Base-by-base conservation (phyloP, 2,329 filamentous ascomycete species). In the Microsporum ferrugineum region DNA sequence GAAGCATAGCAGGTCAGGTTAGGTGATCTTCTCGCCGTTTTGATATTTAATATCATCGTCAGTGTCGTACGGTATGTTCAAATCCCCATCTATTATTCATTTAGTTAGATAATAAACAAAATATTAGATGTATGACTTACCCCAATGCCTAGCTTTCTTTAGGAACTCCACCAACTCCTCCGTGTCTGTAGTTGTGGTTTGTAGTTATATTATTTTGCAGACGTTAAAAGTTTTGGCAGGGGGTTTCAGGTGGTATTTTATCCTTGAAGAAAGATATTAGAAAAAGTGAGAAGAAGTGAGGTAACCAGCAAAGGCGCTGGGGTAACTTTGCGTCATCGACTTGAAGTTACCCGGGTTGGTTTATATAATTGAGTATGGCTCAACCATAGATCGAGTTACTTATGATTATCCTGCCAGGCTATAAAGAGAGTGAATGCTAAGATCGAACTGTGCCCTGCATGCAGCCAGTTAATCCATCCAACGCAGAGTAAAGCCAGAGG, bases 31-130 rank as follows among this genome's bases (percentile, higher is more conserved):
- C 29, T 51, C 80, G 57, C 56, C 57, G 36, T 53, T 61, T 33
- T 60, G 45, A 33, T 61, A 47, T 5, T 27, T 43, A 36, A 45
- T 39, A 10, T 82, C 84, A 67, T 92, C 89, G 0, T 87, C 83
- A 63, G 90, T 84, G 65, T 95, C 88, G 45, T 51, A 51, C 14
- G 10, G 45, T 51, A 31, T 51, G 29, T 10, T 33, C 23, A 31
- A 33, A 51, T 51, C 23, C 45, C 45, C 45, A 5, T 29, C 45
- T 51, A 45, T 51, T 29, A 51, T 51, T 51, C 29, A 45, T 4
- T 45, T 45, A 45, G 14, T 51, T 51, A 51, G 45, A 31, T 51
- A 4, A 31, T 51, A 51, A 51, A 51, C 29, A 51, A 10, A 51
- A 45, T 45, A 45, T 45, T 51, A 51, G 45, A 51, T 51, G 31